Evolutionary conservation across 805 yeast species (phyloP).

Genomic region (Ogataea nakhonphanomensis): DNA sequence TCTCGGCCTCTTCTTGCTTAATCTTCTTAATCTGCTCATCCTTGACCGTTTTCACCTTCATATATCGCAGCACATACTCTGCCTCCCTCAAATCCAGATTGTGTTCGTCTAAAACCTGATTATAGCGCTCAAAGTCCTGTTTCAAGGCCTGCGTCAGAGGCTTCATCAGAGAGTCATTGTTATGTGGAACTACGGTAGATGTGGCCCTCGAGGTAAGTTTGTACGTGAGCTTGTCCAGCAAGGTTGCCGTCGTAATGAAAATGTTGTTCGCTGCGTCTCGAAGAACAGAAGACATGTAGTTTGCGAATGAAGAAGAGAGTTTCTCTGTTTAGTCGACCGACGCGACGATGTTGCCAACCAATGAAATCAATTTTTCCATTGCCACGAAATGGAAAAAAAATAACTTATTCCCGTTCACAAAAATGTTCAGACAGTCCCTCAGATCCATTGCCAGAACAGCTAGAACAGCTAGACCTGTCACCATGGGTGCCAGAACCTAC

Average conservation of each 20-base stretch:
- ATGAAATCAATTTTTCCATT: constrained; percentile 4
- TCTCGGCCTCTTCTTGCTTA: constrained; percentile 21
- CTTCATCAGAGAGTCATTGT: constrained; percentile 26
- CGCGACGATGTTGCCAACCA: constrained; percentile 12
- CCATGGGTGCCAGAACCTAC: constrained; percentile 71
- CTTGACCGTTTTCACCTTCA: constrained; percentile 28
- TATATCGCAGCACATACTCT: constrained; percentile 25
- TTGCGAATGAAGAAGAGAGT: not conserved
- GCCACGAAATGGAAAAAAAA: constrained; percentile 12
- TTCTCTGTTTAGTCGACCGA: constrained; percentile 14
- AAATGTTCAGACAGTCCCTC: constrained; percentile 63
- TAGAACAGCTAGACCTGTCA: constrained; percentile 54
- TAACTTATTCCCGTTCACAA: constrained; percentile 2
- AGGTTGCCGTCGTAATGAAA: constrained; percentile 32
- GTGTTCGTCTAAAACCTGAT: constrained; percentile 29
- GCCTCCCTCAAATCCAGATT: constrained; percentile 29
- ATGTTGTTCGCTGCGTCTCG: constrained; percentile 32
- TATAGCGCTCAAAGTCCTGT: constrained; percentile 27
- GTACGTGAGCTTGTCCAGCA: constrained; percentile 31
- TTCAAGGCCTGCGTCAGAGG: constrained; percentile 25
- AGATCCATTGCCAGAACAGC: constrained; percentile 60
- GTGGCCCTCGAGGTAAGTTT: constrained; percentile 25
- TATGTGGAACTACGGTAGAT: constrained; percentile 27
- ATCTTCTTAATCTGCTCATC: constrained; percentile 25
- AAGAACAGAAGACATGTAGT: constrained; percentile 26